Percentiles rank a stretch among this genome's conserved stretches.
Conservation (phyloP, 768 basidiomycete genomes). For the Glaciozyma antarctica region DNA sequence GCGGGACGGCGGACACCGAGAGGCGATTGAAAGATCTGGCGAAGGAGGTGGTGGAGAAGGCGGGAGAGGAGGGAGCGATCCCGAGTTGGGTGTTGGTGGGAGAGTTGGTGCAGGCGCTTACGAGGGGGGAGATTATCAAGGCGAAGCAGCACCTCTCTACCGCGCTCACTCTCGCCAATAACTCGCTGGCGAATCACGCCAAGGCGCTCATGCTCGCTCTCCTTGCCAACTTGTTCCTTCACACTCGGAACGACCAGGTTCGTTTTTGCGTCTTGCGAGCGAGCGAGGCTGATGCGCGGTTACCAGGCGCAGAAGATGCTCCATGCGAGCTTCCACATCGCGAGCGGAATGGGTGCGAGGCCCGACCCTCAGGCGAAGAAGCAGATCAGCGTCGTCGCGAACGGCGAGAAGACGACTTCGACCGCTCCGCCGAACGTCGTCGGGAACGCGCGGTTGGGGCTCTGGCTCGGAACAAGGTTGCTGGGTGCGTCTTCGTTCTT, state of each 20-base stretch:
- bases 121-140: constrained; percentile 2
- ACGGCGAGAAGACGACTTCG: background rate
- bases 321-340: background rate
- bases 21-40: no score
- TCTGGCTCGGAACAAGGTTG: background rate
- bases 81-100: background rate
- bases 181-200: background rate
- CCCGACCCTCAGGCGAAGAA: background rate
- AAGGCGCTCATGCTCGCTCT: constrained; percentile 1
- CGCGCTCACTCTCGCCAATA: background rate
- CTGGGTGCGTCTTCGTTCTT: background rate
- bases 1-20: no score
- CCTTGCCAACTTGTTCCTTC: background rate
- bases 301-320: constrained; percentile 9
- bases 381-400: background rate
- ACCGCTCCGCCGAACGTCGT: background rate
- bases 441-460: background rate
- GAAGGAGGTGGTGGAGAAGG: no score
- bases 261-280: background rate
- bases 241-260: constrained; percentile 8
- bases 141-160: constrained; percentile 1
- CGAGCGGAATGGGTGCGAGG: background rate
- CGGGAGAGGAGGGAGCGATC: background rate
- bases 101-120: background rate
- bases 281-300: background rate